A percentile compares a stretch with the other conserved stretches of the same genome.
Evolutionary conservation across 495 filamentous ascomycete species (phyloP).

Genomic region (Poronia punctata): DNA sequence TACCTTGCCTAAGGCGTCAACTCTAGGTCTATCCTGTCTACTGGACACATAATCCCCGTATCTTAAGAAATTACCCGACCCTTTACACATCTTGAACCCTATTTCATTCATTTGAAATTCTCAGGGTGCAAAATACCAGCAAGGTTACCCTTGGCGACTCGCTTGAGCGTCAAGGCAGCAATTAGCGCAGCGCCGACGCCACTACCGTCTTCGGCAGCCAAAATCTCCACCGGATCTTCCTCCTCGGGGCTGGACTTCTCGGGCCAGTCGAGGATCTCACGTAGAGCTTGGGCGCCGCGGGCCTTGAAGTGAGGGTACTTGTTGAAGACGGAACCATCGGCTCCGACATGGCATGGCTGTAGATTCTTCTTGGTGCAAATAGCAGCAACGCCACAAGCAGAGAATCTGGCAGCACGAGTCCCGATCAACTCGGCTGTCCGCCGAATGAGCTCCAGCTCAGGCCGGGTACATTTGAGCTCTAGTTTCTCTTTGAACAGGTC

Average conservation of each 20-base stretch:
- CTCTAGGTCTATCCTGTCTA: conserved; percentile 23
- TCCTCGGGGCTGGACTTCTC: conserved; percentile 51
- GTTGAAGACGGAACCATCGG: conserved; percentile 94
- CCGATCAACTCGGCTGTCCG: conserved; percentile 89
- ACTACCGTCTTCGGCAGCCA: conserved; percentile 86
- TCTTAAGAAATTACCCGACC: conserved; percentile 5
- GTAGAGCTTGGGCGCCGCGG: conserved; percentile 77
- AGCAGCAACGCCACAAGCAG: conserved; percentile 87
- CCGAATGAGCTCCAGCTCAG: conserved; percentile 80
- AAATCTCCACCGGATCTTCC: conserved; percentile 76
- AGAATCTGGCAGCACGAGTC: conserved; percentile 85
- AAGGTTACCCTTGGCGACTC: conserved; percentile 68
- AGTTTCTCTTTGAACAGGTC: conserved; percentile 74
- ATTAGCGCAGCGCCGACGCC: conserved; percentile 96
- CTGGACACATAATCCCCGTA: conserved; percentile 3
- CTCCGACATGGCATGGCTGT: conserved; percentile 82
- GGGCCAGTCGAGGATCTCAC: conserved; percentile 91
- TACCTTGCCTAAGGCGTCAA: conserved; percentile 7
- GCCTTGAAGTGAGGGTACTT: conserved; percentile 97
- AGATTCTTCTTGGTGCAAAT: conserved; percentile 95
- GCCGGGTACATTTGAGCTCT: conserved; percentile 54
- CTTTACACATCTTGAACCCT: neutral
- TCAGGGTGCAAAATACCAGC: conserved; percentile 72
- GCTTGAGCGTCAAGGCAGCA: conserved; percentile 85
- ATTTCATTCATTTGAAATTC: conserved; percentile 37